Conservation (phyloP, 2,329 filamentous ascomycete species). For the Pseudogymnoascus sp. region DNA sequence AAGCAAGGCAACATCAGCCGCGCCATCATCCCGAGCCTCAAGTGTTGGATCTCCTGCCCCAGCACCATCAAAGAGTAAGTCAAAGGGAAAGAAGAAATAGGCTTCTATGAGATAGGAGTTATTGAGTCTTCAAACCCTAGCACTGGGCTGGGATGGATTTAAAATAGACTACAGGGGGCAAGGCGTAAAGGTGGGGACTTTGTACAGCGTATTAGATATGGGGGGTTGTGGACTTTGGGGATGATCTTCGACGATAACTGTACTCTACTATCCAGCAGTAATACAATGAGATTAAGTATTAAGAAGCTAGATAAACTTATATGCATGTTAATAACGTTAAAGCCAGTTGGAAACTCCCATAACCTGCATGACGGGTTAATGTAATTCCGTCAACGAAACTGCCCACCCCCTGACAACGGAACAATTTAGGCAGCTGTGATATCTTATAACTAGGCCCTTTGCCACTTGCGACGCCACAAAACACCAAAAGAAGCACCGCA, state of each 20-base stretch:
- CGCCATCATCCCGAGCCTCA: conserved; percentile 68
- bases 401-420: too few relatives aligned
- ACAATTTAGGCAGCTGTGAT: too few relatives aligned
- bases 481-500: too few relatives aligned
- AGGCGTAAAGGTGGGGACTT: conserved; percentile 2
- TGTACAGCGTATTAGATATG: neutral
- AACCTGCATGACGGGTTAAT: too few relatives aligned
- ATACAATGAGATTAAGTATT: neutral
- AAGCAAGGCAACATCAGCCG: conserved; percentile 67
- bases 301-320: neutral
- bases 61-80: conserved; percentile 25
- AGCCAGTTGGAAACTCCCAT: too few relatives aligned
- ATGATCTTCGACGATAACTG: neutral
- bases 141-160: neutral
- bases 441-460: too few relatives aligned
- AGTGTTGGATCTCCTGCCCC: conserved; percentile 75
- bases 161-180: neutral
- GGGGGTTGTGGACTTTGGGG: neutral
- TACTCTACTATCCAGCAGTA: conserved; percentile 1
- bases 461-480: too few relatives aligned
- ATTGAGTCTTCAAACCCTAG: neutral
- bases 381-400: too few relatives aligned
- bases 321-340: too few relatives aligned
- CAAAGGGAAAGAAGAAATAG: conserved; percentile 5
- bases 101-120: neutral